A percentile compares a stretch with the other conserved stretches of the same genome.
Conservation (phyloP, 202 grass and related monocot species). For the Saccharum hybrid region DNA sequence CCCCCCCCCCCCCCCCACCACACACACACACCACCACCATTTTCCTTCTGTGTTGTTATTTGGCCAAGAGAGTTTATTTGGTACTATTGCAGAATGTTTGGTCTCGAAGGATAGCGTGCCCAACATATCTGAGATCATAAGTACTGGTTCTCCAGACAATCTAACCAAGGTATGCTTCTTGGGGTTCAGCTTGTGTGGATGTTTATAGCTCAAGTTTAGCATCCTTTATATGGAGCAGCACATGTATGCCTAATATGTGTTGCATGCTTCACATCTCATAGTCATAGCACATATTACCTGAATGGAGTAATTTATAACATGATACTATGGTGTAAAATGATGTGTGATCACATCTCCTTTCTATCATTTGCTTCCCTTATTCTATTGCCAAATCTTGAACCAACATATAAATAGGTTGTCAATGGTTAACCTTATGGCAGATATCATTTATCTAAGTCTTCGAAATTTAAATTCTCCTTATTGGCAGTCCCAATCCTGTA, state of each 20-base stretch:
- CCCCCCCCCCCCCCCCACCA: too few species aligned
- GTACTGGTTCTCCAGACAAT: conserved; percentile 50
- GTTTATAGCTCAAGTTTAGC: not conserved
- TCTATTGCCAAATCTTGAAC: conserved; percentile 8
- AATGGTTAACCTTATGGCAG: not conserved
- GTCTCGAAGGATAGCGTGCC: conserved; percentile 47
- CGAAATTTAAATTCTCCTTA: not conserved
- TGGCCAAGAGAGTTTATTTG: conserved; percentile 27
- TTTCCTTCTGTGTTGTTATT: conserved; percentile 36
- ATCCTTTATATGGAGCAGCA: not conserved
- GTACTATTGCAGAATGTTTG: conserved; percentile 50
- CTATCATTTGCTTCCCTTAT: not conserved
- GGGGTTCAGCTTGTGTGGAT: conserved; percentile 23
- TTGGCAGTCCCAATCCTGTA: not conserved
- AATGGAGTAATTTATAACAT: conserved; percentile 12
- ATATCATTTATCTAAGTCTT: conserved; percentile 10
- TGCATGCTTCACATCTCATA: not conserved
- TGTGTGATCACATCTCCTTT: not conserved
- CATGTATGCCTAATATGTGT: not conserved
- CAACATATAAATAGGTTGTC: not conserved
- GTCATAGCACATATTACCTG: not conserved
- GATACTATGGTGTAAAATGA: conserved; percentile 19
- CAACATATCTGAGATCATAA: conserved; percentile 49
- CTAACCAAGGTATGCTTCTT: conserved; percentile 56
- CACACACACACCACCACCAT: not conserved